Evolutionary conservation across 306 rosid genomes (phyloP).

Genomic region (Cucumis melo): DNA sequence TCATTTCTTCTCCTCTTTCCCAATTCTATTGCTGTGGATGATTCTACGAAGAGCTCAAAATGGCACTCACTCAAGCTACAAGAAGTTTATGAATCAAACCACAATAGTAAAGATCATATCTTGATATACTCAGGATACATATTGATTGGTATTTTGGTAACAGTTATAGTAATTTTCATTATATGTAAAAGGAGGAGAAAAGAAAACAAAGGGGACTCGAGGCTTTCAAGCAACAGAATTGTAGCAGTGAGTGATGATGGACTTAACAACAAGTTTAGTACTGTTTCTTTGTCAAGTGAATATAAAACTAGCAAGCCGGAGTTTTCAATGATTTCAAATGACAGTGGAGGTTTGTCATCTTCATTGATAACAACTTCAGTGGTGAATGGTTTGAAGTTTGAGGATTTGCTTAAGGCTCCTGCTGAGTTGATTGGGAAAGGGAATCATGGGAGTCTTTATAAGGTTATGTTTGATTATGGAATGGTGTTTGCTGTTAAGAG

Average conservation of each 20-base stretch:
- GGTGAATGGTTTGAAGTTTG: constrained; percentile 38
- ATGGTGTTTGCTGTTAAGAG: constrained; percentile 51
- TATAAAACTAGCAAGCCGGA: constrained; percentile 35
- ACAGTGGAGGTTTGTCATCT: constrained; percentile 36
- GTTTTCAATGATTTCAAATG: constrained; percentile 26
- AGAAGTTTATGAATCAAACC: constrained; percentile 15
- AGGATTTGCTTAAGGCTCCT: constrained; percentile 71
- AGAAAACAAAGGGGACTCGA: constrained; percentile 25
- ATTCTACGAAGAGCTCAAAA: constrained; percentile 32
- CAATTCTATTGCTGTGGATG: constrained; percentile 27
- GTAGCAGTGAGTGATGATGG: constrained; percentile 17
- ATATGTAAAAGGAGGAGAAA: constrained; percentile 28
- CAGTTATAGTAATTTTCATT: constrained; percentile 19
- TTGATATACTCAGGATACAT: constrained; percentile 56
- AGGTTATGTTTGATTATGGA: constrained; percentile 48
- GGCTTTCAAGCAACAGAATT: constrained; percentile 2
- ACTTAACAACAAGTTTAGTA: constrained; percentile 10
- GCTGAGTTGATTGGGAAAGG: constrained; percentile 87
- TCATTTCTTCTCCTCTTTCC: constrained; percentile 22
- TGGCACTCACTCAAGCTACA: constrained; percentile 15
- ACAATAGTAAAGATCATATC: constrained; percentile 2
- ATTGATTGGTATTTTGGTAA: constrained; percentile 24
- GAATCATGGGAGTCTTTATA: constrained; percentile 56
- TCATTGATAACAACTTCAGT: constrained; percentile 43
- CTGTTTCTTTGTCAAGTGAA: constrained; percentile 22